phyloP scores from a whole-genome alignment of 2,329 filamentous ascomycete genomes.

The Monilinia aucupariae region DNA sequence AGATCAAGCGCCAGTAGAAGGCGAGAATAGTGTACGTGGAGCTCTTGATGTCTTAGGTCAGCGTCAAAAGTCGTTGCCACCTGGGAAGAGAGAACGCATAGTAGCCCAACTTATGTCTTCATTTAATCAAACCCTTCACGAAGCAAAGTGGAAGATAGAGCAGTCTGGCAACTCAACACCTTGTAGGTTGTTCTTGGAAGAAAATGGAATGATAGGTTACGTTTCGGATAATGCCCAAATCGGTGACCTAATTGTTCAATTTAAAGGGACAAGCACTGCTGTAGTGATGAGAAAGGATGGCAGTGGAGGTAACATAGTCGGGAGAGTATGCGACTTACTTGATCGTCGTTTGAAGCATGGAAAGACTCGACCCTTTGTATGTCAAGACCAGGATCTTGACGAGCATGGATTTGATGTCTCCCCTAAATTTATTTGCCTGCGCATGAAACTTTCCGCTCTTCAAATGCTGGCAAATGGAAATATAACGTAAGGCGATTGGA shows the following conservation, averaged over 20 bases:
- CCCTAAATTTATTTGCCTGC: neutral
- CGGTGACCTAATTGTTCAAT: conserved; percentile 5
- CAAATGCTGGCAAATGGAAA: conserved; percentile 6
- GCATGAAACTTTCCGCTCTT: conserved; percentile 10
- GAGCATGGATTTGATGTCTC: conserved; percentile 11
- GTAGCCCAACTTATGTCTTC: conserved; percentile 3
- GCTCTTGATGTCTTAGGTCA: neutral
- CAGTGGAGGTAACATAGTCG: neutral
- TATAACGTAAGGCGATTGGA: neutral
- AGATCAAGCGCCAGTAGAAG: neutral
- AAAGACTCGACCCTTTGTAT: neutral
- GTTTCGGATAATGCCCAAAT: neutral
- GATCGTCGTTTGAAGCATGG: conserved; percentile 4
- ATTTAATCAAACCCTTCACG: conserved; percentile 11
- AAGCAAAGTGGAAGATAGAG: conserved; percentile 11
- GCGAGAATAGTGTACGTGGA: neutral
- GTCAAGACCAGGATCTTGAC: conserved; percentile 5
- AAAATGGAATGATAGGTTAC: conserved; percentile 16
- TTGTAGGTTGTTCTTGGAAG: conserved; percentile 12
- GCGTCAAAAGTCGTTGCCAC: conserved; percentile 4
- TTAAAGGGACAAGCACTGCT: conserved; percentile 2
- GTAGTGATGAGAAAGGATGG: conserved; percentile 10
- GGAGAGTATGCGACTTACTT: conserved; percentile 7
- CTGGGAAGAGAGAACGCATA: conserved; percentile 7
- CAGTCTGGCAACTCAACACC: neutral